Evolutionary conservation across 768 basidiomycete genomes (phyloP).

Genomic region (Boletus tylopilopsis): DNA sequence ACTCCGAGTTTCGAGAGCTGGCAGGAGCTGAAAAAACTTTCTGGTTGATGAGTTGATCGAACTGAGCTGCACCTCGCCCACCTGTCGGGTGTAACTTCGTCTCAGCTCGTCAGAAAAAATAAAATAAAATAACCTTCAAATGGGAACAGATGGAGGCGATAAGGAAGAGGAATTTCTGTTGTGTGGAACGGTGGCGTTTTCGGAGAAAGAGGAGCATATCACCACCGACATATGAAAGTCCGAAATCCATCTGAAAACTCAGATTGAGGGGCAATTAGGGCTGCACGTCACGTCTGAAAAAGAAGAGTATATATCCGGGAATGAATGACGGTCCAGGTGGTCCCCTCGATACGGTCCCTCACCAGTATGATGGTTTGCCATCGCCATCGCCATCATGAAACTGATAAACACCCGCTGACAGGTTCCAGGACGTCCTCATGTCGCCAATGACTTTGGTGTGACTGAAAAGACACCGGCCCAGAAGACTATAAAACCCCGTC

Average conservation of each 20-base stretch:
- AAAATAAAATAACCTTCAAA: conserved; percentile 14
- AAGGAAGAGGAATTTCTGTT: conserved; percentile 13
- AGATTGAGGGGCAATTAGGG: conserved; percentile 20
- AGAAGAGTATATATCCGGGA: conserved; percentile 19
- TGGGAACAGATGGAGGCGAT: conserved; percentile 20
- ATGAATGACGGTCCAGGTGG: conserved; percentile 23
- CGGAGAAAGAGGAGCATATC: conserved; percentile 22
- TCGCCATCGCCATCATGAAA: conserved; percentile 27
- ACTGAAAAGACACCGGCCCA: conserved; percentile 8
- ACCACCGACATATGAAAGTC: conserved; percentile 32
- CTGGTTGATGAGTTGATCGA: conserved; percentile 12
- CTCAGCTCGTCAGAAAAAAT: conserved; percentile 14
- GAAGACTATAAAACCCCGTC: conserved; percentile 25
- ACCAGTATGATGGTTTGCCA: conserved; percentile 20
- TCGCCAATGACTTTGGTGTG: conserved; percentile 9
- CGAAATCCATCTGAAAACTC: conserved; percentile 30
- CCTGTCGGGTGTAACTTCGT: conserved; percentile 12
- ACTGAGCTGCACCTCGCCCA: conserved; percentile 11
- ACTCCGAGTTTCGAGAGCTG: conserved; percentile 6
- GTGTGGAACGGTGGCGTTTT: conserved; percentile 21
- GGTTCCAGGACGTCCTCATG: conserved; percentile 21
- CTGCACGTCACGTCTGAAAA: conserved; percentile 21
- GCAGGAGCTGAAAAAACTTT: conserved; percentile 18
- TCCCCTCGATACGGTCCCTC: conserved; percentile 28
- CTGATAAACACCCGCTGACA: conserved; percentile 22